Base-by-base conservation (phyloP, 495 filamentous ascomycete species). In the Aspergillus sclerotioniger region DNA sequence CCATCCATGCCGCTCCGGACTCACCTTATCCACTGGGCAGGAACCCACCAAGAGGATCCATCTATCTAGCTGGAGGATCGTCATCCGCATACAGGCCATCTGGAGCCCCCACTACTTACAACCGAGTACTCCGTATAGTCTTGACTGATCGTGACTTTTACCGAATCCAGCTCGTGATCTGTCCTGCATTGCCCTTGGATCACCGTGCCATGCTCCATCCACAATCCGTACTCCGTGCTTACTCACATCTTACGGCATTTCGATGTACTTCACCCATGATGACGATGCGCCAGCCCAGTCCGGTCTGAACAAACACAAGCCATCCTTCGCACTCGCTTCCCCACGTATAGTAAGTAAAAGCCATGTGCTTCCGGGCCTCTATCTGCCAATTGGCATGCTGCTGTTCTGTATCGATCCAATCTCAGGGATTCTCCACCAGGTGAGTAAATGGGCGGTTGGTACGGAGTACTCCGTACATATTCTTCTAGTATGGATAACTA, bases 51-150 rank as follows among this genome's bases (percentile, higher is more conserved):
- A 5, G 25, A 25, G 25, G 25, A 25, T 25, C 25, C 25, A 25
- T 25, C 25, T 25, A 25, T 25, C 25, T 25, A 25, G 47, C 56
- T 17, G 47, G 52, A 54, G 52, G 57, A 44, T 51, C 58, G 8
- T 60, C 58, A 32, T 35, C 25, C 52, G 35, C 48, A 55, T 7
- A n/a, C 37, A 51, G 45, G 45, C 45, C 50, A 45, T 10, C 19
- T 8, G 46, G 43, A 47, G 20, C 21, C 17, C 47, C 21, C 35
- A 32, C 35, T 20, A 25, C 25, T 25, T 25, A 25, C 25, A 5
- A 25, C 25, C 25, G 25, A 25, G 25, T 37, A 37, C 33, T 37
- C 32, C 10, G 32, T 6, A 33, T 10, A 33, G 12, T n/a, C 13
- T 6, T 12, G 8, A 41, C 37, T 41, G 31, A 54, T 50, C 19